Conservation (phyloP, 768 basidiomycete species). For the Hericium alpestre region DNA sequence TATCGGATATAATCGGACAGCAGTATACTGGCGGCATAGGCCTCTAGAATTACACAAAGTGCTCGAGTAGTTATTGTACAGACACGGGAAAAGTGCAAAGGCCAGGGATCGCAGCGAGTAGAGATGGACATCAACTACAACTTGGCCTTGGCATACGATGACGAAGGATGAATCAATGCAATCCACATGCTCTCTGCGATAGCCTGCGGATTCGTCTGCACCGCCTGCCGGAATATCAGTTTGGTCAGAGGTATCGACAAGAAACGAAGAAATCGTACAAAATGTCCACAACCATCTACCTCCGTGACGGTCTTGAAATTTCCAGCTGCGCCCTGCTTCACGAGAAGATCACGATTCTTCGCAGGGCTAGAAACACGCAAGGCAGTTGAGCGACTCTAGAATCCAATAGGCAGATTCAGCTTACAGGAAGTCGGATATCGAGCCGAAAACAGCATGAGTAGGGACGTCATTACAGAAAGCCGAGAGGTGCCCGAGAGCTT, state of each 20-base stretch:
- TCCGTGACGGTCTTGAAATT: constrained; percentile 4
- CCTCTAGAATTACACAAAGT: too few species aligned
- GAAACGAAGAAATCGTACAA: constrained; percentile 1
- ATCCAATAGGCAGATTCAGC: not conserved
- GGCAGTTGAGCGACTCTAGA: not conserved
- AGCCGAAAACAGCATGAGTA: constrained; percentile 9
- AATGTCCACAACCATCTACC: constrained; percentile 8
- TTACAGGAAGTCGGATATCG: constrained; percentile 6
- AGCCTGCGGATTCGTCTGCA: constrained; percentile 6
- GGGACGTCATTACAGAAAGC: constrained; percentile 10
- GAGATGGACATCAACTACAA: not conserved
- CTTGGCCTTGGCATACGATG: not conserved
- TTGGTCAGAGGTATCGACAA: not conserved
- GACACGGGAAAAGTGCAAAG: too few species aligned
- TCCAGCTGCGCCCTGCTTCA: not conserved
- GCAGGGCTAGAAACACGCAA: not conserved
- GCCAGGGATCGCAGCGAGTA: too few species aligned
- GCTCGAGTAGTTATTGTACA: too few species aligned
- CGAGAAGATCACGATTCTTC: constrained; percentile 2
- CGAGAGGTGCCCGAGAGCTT: constrained; percentile 1
- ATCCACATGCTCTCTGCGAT: constrained; percentile 3
- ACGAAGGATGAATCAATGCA: not conserved
- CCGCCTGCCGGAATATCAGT: not conserved
- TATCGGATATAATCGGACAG: too few species aligned
- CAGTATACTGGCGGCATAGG: too few species aligned